Conservation (phyloP, 78 protist genomes). For the Mastigamoeba balamuthi region DNA sequence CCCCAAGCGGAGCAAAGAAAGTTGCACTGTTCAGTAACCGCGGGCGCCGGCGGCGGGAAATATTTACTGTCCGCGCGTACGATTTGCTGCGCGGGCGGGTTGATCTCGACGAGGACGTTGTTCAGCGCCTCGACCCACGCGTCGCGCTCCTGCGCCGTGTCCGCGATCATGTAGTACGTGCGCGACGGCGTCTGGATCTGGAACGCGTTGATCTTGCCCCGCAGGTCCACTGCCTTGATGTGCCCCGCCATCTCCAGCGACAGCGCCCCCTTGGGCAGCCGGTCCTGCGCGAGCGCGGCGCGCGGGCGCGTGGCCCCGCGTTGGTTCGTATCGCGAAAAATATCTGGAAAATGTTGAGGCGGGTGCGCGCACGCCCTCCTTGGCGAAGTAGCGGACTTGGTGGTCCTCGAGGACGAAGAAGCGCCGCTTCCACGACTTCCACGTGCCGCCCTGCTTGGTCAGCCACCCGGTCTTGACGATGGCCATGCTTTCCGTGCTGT, state of each 20-base stretch:
- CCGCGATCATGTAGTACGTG: constrained; percentile 33
- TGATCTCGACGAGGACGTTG: neutral
- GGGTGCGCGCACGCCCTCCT: neutral
- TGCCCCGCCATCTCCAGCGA: constrained; percentile 31
- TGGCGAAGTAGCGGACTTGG: neutral
- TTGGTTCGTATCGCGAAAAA: neutral
- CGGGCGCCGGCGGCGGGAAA: too few relatives aligned
- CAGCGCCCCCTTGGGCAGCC: neutral
- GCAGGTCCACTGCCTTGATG: constrained; percentile 20
- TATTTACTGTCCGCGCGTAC: neutral
- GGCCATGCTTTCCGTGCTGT: too few relatives aligned
- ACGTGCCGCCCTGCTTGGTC: constrained; percentile 62
- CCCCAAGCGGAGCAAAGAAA: neutral
- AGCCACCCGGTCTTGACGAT: constrained; percentile 48
- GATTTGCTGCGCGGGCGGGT: neutral
- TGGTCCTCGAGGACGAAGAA: constrained; percentile 11
- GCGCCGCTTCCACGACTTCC: constrained; percentile 55
- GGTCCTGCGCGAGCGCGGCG: neutral
- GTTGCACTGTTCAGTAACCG: too few relatives aligned
- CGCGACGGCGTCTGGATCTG: constrained; percentile 50
- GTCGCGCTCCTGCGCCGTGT: constrained; percentile 31
- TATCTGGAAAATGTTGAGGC: neutral
- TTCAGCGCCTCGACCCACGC: constrained; percentile 42
- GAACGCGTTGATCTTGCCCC: constrained; percentile 26
- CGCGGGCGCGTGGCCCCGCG: neutral